Percentiles rank a stretch among this genome's conserved stretches.
Evolutionary conservation across 352 stramenopile species (phyloP).

Genomic region (Phytophthora aleatoria): DNA sequence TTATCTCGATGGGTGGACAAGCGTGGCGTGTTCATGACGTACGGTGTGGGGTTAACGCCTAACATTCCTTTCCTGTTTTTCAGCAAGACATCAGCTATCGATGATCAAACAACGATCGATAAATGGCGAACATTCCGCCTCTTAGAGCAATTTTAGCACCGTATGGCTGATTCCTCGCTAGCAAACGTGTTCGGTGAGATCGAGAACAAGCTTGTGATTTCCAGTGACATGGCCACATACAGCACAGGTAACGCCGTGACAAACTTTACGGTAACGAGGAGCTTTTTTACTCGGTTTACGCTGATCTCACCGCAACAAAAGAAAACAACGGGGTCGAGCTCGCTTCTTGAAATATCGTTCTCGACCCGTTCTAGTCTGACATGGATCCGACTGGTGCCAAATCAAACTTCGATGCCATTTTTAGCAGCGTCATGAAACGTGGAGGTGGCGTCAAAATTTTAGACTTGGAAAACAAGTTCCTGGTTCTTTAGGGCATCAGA

Average conservation of each 20-base stretch:
- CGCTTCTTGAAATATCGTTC: conserved; percentile 52
- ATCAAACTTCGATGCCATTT: conserved; percentile 44
- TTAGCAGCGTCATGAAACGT: conserved; percentile 25
- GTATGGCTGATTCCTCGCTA: background rate
- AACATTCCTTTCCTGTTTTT: background rate
- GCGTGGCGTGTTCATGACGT: no score
- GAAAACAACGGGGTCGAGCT: conserved; percentile 38
- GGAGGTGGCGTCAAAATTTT: conserved; percentile 51
- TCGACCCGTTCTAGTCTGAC: conserved; percentile 45
- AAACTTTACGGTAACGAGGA: conserved; percentile 42
- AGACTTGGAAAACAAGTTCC: conserved; percentile 57
- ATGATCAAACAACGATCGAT: background rate
- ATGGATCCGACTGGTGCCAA: conserved; percentile 23
- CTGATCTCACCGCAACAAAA: conserved; percentile 38
- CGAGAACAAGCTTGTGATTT: background rate
- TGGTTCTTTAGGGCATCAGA: conserved; percentile 43
- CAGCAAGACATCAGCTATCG: background rate
- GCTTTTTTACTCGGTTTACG: conserved; percentile 49
- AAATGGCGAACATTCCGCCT: background rate
- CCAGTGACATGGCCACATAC: conserved; percentile 35
- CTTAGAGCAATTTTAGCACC: background rate
- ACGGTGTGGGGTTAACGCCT: no score
- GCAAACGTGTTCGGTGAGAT: no score
- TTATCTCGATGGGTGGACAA: no score
- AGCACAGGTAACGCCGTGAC: conserved; percentile 49